Conservation (phyloP, 805 yeast species). For the Nakazawaea anatomiae region DNA sequence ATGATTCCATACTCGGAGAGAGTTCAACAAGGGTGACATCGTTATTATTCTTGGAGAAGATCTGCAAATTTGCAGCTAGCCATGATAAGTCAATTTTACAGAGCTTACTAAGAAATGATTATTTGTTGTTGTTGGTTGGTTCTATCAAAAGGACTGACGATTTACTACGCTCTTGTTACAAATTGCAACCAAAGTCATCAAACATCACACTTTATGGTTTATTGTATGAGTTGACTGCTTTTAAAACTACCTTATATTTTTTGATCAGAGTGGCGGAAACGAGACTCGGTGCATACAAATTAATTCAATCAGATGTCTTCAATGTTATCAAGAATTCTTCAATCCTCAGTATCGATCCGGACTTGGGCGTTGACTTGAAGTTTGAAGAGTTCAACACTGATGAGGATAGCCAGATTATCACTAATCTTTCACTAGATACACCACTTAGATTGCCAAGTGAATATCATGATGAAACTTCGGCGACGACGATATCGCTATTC, state of each 20-base stretch:
- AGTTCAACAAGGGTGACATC: slow-evolving; percentile 74
- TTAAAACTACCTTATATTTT: slow-evolving; percentile 64
- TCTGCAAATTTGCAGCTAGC: slow-evolving; percentile 32
- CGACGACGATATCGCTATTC: slow-evolving; percentile 41
- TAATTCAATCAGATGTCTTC: slow-evolving; percentile 71
- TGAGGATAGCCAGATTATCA: slow-evolving; percentile 25
- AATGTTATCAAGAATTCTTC: slow-evolving; percentile 49
- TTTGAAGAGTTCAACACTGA: slow-evolving; percentile 30
- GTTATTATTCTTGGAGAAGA: slow-evolving; percentile 58
- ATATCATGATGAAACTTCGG: slow-evolving; percentile 13
- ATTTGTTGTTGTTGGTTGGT: slow-evolving; percentile 58
- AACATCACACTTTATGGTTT: slow-evolving; percentile 44
- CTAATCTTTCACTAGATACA: slow-evolving; percentile 47
- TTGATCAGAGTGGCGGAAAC: slow-evolving; percentile 72
- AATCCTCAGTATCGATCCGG: slow-evolving; percentile 69
- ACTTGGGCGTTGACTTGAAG: slow-evolving; percentile 57
- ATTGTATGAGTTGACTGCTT: slow-evolving; percentile 70
- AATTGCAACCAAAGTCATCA: slow-evolving; percentile 10
- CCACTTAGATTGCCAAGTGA: slow-evolving; percentile 32
- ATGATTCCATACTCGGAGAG: slow-evolving; percentile 76
- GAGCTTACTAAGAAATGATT: slow-evolving; percentile 56
- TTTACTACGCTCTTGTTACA: slow-evolving; percentile 29
- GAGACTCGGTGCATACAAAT: slow-evolving; percentile 68
- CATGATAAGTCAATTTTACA: slow-evolving; percentile 54
- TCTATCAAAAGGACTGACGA: slow-evolving; percentile 68